These are phyloP conservation scores for Claviceps sp. DNA, from an alignment of 2,329 filamentous ascomycete species.

Conservation along the genomic window DNA sequence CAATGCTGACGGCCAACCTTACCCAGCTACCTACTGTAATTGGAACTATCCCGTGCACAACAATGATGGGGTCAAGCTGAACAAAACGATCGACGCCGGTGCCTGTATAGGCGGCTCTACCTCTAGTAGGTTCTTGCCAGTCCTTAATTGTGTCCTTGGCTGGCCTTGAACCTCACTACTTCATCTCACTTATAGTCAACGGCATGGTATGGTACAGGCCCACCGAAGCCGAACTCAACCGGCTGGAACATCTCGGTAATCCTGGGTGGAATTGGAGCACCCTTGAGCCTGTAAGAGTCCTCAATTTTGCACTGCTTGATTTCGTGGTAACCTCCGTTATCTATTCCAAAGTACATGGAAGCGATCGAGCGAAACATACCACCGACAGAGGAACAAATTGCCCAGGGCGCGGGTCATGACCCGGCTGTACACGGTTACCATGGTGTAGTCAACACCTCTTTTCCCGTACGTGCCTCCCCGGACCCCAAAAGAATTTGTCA, in stretches of 20 bases:
- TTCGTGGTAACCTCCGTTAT: neutral
- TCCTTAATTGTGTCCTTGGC: neutral
- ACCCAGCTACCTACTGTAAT: conserved; percentile 10
- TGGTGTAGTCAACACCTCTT: conserved; percentile 12
- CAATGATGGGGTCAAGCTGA: conserved; percentile 8
- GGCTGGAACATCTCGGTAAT: conserved; percentile 9
- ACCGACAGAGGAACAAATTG: conserved; percentile 8
- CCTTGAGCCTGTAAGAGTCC: conserved; percentile 14
- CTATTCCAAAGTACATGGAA: conserved; percentile 7
- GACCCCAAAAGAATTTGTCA: neutral
- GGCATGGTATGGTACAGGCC: conserved; percentile 14
- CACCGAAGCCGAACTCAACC: conserved; percentile 11
- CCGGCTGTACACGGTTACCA: conserved; percentile 17
- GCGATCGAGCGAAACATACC: conserved; percentile 12
- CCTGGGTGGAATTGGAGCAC: conserved; percentile 20
- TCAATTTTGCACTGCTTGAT: neutral
- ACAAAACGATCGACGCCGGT: conserved; percentile 9
- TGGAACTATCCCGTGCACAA: conserved; percentile 11
- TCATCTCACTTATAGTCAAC: conserved; percentile 8
- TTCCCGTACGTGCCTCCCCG: conserved; percentile 8
- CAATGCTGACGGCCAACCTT: conserved; percentile 8
- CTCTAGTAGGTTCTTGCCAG: conserved; percentile 9
- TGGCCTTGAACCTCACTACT: no score
- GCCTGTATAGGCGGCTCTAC: conserved; percentile 14
- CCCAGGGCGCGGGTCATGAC: conserved; percentile 10